phyloP scores from a whole-genome alignment of 345 rosid genomes.

The Camelina sativa region DNA sequence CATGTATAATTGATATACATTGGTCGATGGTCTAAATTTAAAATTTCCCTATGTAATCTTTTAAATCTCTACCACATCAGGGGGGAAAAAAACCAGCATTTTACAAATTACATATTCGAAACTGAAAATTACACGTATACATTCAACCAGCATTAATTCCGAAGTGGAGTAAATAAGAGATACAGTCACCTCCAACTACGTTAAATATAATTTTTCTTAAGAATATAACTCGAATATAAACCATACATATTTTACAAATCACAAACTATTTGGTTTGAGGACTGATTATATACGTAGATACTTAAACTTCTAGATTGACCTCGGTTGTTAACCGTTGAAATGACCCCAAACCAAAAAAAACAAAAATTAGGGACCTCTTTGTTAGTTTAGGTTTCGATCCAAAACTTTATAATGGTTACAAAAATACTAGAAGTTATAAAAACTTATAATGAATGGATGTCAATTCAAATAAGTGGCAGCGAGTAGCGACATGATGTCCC shows the following conservation, averaged over 20 bases:
- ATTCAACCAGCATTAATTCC: not conserved
- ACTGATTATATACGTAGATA: not conserved
- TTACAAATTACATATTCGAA: no score
- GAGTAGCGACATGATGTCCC: slow-evolving; percentile 44
- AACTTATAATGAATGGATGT: slow-evolving; percentile 14
- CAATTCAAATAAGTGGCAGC: slow-evolving; percentile 37
- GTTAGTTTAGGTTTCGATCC: slow-evolving; percentile 9
- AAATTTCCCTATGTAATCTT: not conserved
- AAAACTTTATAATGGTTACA: not conserved
- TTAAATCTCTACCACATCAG: not conserved
- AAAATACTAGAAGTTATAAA: not conserved
- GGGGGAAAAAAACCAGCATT: no score
- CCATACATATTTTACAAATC: not conserved
- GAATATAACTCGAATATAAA: not conserved
- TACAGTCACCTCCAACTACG: not conserved
- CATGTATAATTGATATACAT: not conserved
- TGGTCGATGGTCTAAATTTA: not conserved
- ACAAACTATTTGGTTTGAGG: not conserved
- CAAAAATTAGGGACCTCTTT: not conserved
- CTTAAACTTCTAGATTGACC: not conserved
- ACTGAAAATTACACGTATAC: not conserved
- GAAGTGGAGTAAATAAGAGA: not conserved
- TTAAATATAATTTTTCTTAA: not conserved
- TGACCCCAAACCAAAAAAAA: not conserved
- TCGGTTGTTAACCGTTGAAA: not conserved